Base-by-base conservation (phyloP, 768 basidiomycete genomes). In the Lactarius pseudohatsudake region DNA sequence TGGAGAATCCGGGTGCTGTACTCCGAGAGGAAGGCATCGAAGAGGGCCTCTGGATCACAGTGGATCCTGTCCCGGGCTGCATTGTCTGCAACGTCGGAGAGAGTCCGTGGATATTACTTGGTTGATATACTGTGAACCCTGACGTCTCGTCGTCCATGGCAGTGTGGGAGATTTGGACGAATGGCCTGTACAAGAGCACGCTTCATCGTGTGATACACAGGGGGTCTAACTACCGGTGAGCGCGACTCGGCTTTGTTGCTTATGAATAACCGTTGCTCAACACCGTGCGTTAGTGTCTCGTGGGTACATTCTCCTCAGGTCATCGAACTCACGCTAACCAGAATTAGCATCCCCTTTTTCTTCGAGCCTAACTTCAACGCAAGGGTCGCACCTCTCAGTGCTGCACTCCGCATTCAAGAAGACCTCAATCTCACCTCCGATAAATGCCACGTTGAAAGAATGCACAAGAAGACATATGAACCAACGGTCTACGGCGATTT, bases 101-200 rank as follows among this genome's bases (percentile, higher is more conserved):
- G 80, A 96, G 94, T 91, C 66, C 74, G 88, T 77, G 36, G 11
- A 26, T 41, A n/a, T 41, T 36, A 20, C 30, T 16, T 59, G n/a
- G n/a, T 32, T 26, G 16, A 34, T 30, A 15, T 28, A 41, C 30
- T 18, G 41, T 54, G 53, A 13, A 26, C 8, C 16, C 54, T 64
- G 26, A 59, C 67, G 43, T 47, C 32, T 50, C 22, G 32, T 57
- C 38, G 26, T n/a, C 40, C 57, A 54, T 50, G 20, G 8, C 68
- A 91, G 90, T 94, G 93, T 94, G 93, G 91, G 91, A 95, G 81
- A 82, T 88, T 56, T 96, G 94, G 94, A 88, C 90, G 6, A 86
- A 89, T 69, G 94, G 94, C 0, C 75, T 96, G 58, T 97, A 96
- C 79, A 85, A 81, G 64, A 90, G 92, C 45, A 96, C 95, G 0